Percentiles rank a stretch among this genome's conserved stretches.
Conservation (phyloP, 2,329 filamentous ascomycete species). For the Tolypocladium sp. region DNA sequence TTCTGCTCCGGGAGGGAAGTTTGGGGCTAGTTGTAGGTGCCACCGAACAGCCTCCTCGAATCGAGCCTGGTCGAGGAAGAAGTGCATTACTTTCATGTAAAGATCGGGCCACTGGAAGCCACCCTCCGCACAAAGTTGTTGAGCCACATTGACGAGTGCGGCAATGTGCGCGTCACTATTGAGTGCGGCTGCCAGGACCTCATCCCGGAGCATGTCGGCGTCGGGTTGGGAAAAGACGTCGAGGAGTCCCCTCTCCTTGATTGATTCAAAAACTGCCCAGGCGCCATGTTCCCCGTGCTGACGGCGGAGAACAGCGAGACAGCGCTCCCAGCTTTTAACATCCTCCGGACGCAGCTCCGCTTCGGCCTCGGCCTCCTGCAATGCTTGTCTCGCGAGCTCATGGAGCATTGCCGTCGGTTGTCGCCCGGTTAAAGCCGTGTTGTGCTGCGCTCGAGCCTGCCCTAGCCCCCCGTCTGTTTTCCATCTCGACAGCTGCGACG, state of each 20-base stretch:
- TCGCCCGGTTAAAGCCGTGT: neutral
- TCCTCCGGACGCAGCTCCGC: slow-evolving; percentile 4
- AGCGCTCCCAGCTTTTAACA: slow-evolving; percentile 9
- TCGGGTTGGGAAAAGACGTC: slow-evolving; percentile 11
- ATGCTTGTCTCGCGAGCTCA: neutral
- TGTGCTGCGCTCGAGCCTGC: slow-evolving; percentile 4
- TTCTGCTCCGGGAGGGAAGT: slow-evolving; percentile 30
- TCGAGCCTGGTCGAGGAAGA: slow-evolving; percentile 29
- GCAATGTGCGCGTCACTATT: slow-evolving; percentile 13
- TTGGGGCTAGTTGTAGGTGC: slow-evolving; percentile 35
- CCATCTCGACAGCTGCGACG: slow-evolving; percentile 7
- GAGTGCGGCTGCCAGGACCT: slow-evolving; percentile 19
- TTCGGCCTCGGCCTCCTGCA: slow-evolving; percentile 1
- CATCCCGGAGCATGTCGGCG: slow-evolving; percentile 17
- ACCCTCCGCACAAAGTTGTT: slow-evolving; percentile 25
- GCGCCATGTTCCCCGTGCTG: slow-evolving; percentile 12
- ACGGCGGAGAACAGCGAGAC: slow-evolving; percentile 9
- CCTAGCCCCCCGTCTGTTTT: slow-evolving; percentile 10
- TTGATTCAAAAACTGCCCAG: slow-evolving; percentile 17
- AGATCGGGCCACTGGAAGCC: slow-evolving; percentile 38
- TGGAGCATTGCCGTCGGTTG: neutral
- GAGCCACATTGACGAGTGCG: slow-evolving; percentile 15
- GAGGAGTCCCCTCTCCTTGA: slow-evolving; percentile 8
- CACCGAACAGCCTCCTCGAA: slow-evolving; percentile 32
- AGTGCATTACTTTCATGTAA: slow-evolving; percentile 36